These are phyloP conservation scores for Helicosporidium sp. DNA, from an alignment of 139 green algal species.

Conservation along the genomic window DNA sequence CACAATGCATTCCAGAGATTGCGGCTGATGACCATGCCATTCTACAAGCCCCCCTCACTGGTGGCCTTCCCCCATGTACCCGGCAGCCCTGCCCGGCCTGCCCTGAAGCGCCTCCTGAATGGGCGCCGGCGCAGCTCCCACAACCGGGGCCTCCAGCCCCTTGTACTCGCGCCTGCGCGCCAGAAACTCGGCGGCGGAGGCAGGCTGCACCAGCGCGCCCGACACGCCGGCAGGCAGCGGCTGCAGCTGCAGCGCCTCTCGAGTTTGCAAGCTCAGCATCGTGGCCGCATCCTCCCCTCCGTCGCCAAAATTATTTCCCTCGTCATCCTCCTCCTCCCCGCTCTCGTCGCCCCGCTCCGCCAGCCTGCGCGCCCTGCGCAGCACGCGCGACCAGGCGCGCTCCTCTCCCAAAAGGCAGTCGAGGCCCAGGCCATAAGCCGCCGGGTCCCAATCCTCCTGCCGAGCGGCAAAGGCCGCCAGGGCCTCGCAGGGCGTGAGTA, in stretches of 20 bases:
- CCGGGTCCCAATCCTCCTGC: conserved; percentile 8
- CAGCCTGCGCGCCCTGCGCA: neutral
- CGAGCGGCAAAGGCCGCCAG: conserved; percentile 34
- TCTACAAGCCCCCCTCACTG: no score
- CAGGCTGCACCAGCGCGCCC: conserved; percentile 14
- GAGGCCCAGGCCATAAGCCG: conserved; percentile 8
- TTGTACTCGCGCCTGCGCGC: conserved; percentile 34
- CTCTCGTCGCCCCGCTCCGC: no score
- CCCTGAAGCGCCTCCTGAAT: conserved; percentile 14
- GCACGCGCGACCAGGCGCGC: neutral
- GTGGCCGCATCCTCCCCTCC: neutral
- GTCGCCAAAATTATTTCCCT: neutral
- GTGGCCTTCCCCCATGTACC: conserved; percentile 29
- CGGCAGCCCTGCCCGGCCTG: conserved; percentile 27
- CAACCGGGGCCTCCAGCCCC: conserved; percentile 48
- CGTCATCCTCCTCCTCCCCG: neutral
- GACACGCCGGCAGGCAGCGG: conserved; percentile 3
- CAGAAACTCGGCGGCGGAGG: conserved; percentile 46
- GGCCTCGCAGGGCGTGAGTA: conserved; percentile 81
- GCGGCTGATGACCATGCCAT: no score
- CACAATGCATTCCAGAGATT: no score
- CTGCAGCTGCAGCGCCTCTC: conserved; percentile 5
- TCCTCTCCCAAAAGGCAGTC: neutral
- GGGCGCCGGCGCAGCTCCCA: conserved; percentile 14
- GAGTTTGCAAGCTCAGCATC: conserved; percentile 9